Base-by-base conservation (phyloP, 257 asterid genomes). In the Haberlea rhodopensis region DNA sequence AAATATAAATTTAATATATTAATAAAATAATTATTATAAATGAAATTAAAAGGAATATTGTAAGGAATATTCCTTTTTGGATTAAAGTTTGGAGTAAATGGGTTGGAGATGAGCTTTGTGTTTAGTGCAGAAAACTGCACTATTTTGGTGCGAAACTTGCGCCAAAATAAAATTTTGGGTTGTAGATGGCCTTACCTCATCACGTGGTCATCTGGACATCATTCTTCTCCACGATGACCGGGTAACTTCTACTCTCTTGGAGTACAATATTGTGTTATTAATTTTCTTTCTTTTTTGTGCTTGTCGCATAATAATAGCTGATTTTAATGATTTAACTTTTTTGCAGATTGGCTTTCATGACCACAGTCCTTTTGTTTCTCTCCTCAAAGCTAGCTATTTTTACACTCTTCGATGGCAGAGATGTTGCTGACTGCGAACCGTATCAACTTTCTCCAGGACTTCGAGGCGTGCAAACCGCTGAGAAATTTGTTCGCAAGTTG, bases 341-440 rank as follows among this genome's bases (percentile, higher is more conserved):
- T 23, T 26, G 31, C 60, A 55, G 60, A 25, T 55, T 24, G 21
- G 6, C 28, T 4, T 9, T 2, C n/a, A 10, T 37, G 11, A 37
- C 46, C n/a, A 37, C 5, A 11, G n/a, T 11, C 19, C 19, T 4
- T 40, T 18, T 15, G 49, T 2, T 4, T 40, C 49, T 40, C 4
- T 40, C 49, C 13, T 3, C 5, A 40, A 40, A 56, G 13, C 23
- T 15, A 56, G 61, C 37, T 24, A 8, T 16, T 56, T n/a, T 56
- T 56, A 40, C 61, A 25, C 61, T 56, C 37, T 56, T 56, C 31
- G 61, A 56, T 26, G 61, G 61, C 31, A 25, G 37, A 13, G 60
- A 24, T 55, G 32, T 13, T 55, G 21, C 2, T 15, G 60, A 55
- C 60, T 55, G 60, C 37, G 15, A 13, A 8, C 60, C 60, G 32